Percentiles rank a stretch among this genome's conserved stretches.
These are phyloP conservation scores for Colletotrichum orbiculare DNA, from an alignment of 2,329 filamentous ascomycete species.

Conservation along the genomic window DNA sequence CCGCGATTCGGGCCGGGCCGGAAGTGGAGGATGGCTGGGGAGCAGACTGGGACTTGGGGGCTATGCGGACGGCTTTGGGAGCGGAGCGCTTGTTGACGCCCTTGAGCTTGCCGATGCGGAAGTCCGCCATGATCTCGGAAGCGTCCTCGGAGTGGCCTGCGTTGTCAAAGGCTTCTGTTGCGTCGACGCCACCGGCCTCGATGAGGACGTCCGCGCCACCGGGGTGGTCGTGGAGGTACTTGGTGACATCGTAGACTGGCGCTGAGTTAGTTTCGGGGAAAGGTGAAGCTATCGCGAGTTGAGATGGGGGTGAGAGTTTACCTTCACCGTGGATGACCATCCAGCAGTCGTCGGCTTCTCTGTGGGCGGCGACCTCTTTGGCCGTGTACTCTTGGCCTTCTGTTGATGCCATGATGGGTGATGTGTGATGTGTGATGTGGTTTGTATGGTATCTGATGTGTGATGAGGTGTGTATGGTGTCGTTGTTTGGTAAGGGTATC, in stretches of 20 bases:
- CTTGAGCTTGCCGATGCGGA: constrained; percentile 51
- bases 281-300: too few species aligned
- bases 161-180: constrained; percentile 84
- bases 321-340: constrained; percentile 67
- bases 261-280: neutral
- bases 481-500: neutral
- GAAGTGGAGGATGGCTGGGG: constrained; percentile 10
- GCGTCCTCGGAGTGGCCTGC: constrained; percentile 81
- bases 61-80: constrained; percentile 41
- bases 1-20: constrained; percentile 27
- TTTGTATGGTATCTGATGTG: too few species aligned
- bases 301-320: constrained; percentile 39
- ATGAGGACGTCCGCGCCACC: constrained; percentile 83
- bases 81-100: constrained; percentile 40
- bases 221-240: constrained; percentile 69
- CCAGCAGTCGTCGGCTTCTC: constrained; percentile 60
- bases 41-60: constrained; percentile 27
- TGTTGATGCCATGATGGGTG: constrained; percentile 28
- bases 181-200: constrained; percentile 82
- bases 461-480: too few species aligned
- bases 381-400: constrained; percentile 44
- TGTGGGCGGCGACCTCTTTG: constrained; percentile 62
- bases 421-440: neutral
- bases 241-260: constrained; percentile 68
- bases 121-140: constrained; percentile 53